Percentiles rank a stretch among this genome's conserved stretches.
Conservation (phyloP, 352 stramenopile genomes). For the Elongisporangium undulatum region DNA sequence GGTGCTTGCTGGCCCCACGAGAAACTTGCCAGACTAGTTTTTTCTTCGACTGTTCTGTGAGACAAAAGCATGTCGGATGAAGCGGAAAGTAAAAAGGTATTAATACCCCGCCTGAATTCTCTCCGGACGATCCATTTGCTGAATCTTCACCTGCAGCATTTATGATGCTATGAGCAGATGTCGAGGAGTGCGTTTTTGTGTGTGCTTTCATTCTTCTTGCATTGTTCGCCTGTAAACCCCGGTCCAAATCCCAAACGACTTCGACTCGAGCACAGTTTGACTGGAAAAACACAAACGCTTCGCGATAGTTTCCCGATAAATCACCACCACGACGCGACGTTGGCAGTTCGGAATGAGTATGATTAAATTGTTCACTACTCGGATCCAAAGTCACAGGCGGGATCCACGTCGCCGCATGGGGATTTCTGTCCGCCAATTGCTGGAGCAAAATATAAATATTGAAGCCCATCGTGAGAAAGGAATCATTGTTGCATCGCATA, state of each 20-base stretch:
- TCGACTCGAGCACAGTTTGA: slow-evolving; percentile 59
- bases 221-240: neutral
- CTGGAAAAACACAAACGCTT: slow-evolving; percentile 65
- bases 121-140: neutral
- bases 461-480: slow-evolving; percentile 68
- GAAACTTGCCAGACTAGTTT: slow-evolving; percentile 67
- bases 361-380: slow-evolving; percentile 1
- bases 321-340: neutral
- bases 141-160: neutral
- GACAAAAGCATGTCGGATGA: slow-evolving; percentile 69
- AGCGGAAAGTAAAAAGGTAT: slow-evolving; percentile 74
- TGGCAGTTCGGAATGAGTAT: slow-evolving; percentile 1
- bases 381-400: slow-evolving; percentile 11
- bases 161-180: neutral
- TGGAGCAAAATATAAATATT: slow-evolving; percentile 78
- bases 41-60: slow-evolving; percentile 69
- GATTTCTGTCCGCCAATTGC: slow-evolving; percentile 47
- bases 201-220: neutral
- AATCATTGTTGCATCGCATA: slow-evolving; percentile 52
- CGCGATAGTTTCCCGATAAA: slow-evolving; percentile 23
- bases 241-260: slow-evolving; percentile 47
- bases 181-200: neutral
- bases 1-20: slow-evolving; percentile 51
- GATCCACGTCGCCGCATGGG: slow-evolving; percentile 36
- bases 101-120: slow-evolving; percentile 8